Conservation (phyloP, 441 rosid species). For the Metrosideros polymorpha region DNA sequence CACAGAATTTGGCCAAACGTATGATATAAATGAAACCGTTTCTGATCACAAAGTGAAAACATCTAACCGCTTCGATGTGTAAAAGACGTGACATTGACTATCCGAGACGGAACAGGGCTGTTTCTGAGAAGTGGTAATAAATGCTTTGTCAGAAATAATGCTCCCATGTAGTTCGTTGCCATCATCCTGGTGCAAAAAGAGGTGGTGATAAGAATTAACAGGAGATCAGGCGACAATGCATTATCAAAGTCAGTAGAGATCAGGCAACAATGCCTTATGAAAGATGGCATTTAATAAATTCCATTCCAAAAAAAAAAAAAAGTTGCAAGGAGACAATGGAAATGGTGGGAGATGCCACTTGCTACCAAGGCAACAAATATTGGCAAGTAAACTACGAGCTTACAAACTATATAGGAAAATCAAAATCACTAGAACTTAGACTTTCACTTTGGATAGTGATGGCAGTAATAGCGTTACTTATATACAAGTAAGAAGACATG, state of each 20-base stretch:
- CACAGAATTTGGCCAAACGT: background rate
- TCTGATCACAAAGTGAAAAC: background rate
- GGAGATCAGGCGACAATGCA: background rate
- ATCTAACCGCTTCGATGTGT: constrained; percentile 69
- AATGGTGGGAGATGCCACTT: background rate
- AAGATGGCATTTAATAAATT: background rate
- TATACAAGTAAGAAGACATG: background rate
- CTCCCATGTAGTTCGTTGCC: constrained; percentile 71
- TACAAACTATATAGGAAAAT: background rate
- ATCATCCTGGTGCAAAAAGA: constrained; percentile 58
- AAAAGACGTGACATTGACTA: constrained; percentile 89
- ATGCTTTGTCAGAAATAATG: constrained; percentile 59
- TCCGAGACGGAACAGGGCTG: constrained; percentile 69
- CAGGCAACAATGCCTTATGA: background rate
- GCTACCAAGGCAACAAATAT: background rate
- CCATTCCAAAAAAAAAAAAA: background rate
- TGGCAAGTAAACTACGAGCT: background rate
- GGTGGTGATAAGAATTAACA: background rate
- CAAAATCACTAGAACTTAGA: background rate
- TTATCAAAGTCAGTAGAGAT: background rate
- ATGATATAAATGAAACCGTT: background rate
- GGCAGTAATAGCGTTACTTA: background rate
- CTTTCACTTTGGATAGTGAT: background rate
- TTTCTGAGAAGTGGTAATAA: constrained; percentile 73
- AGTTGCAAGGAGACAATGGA: background rate